phyloP scores from a whole-genome alignment of 2,329 filamentous ascomycete species.

The Acrocalymma vagum region DNA sequence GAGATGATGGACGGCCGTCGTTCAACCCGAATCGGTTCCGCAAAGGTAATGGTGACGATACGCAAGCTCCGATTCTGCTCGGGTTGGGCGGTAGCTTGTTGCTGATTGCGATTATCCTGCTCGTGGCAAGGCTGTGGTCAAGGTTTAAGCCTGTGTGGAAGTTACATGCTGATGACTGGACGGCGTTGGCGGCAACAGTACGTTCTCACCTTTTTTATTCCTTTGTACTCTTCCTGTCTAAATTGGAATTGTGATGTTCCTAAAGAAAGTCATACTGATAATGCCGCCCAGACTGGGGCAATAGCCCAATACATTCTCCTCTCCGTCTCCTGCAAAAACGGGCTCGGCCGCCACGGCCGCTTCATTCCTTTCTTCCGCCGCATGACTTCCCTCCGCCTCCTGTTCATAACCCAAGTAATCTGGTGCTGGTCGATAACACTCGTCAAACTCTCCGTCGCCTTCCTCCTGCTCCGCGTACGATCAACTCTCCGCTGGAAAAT shows the following conservation, averaged over 20 bases:
- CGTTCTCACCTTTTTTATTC: not conserved
- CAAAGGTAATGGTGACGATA: slow-evolving; percentile 12
- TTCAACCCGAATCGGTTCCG: slow-evolving; percentile 8
- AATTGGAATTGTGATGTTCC: slow-evolving; percentile 1
- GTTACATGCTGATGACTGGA: slow-evolving; percentile 32
- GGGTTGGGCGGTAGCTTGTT: slow-evolving; percentile 27
- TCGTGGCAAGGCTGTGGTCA: slow-evolving; percentile 30
- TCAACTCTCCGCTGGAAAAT: slow-evolving; percentile 23
- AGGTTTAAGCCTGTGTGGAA: slow-evolving; percentile 14
- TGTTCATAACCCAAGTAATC: slow-evolving; percentile 34
- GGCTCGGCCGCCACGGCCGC: slow-evolving; percentile 28
- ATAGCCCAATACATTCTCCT: slow-evolving; percentile 27
- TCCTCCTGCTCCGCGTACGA: slow-evolving; percentile 32
- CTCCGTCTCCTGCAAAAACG: slow-evolving; percentile 22
- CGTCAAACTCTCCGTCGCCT: slow-evolving; percentile 32
- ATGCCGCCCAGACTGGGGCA: slow-evolving; percentile 26
- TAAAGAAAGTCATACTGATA: no score
- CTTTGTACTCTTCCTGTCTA: not conserved
- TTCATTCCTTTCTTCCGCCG: slow-evolving; percentile 27
- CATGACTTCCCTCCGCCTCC: slow-evolving; percentile 21
- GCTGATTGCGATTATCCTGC: slow-evolving; percentile 21
- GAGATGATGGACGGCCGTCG: no score
- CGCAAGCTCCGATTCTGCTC: slow-evolving; percentile 30
- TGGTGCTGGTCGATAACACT: slow-evolving; percentile 38
- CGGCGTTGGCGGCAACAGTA: slow-evolving; percentile 27